A percentile compares a stretch with the other conserved stretches of the same genome.
Conservation (phyloP, 2,329 filamentous ascomycete genomes). For the Stachybotrys echinatus region DNA sequence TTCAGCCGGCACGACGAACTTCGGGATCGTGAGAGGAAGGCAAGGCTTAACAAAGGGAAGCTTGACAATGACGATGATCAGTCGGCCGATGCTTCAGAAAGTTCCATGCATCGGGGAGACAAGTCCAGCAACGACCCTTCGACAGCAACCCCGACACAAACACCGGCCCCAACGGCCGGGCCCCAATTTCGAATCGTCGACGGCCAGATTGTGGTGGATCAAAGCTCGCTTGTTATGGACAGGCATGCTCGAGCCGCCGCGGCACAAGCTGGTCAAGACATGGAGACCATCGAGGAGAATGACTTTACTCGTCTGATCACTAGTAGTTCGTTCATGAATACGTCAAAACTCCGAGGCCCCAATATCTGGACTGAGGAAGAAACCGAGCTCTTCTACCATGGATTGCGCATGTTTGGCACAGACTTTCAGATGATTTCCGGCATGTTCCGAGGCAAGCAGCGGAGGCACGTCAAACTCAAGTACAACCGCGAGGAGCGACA, state of each 20-base stretch:
- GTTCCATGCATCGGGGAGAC: conserved; percentile 13
- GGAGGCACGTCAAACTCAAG: conserved; percentile 74
- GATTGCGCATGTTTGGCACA: conserved; percentile 71
- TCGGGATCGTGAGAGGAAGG: conserved; percentile 56
- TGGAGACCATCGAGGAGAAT: conserved; percentile 68
- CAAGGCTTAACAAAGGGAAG: conserved; percentile 23
- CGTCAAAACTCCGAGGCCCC: conserved; percentile 56
- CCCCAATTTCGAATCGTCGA: conserved; percentile 61
- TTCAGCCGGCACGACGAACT: conserved; percentile 72
- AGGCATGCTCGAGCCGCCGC: conserved; percentile 58
- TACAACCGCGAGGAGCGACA: conserved; percentile 74
- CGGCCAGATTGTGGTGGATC: conserved; percentile 67
- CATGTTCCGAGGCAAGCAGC: conserved; percentile 67
- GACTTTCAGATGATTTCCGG: conserved; percentile 76
- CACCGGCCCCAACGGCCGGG: conserved; percentile 29
- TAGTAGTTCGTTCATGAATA: conserved; percentile 58
- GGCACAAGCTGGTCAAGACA: conserved; percentile 40
- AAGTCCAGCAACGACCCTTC: conserved; percentile 1
- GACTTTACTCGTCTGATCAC: conserved; percentile 71
- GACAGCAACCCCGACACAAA: conserved; percentile 8
- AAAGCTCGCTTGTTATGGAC: conserved; percentile 62
- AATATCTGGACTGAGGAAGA: conserved; percentile 67
- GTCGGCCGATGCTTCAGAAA: conserved; percentile 11
- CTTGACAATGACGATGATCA: conserved; percentile 17
- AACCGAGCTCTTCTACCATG: conserved; percentile 72